These are phyloP conservation scores for Theileria orientalis DNA, from an alignment of 169 alveolate genomes.

Conservation along the genomic window DNA sequence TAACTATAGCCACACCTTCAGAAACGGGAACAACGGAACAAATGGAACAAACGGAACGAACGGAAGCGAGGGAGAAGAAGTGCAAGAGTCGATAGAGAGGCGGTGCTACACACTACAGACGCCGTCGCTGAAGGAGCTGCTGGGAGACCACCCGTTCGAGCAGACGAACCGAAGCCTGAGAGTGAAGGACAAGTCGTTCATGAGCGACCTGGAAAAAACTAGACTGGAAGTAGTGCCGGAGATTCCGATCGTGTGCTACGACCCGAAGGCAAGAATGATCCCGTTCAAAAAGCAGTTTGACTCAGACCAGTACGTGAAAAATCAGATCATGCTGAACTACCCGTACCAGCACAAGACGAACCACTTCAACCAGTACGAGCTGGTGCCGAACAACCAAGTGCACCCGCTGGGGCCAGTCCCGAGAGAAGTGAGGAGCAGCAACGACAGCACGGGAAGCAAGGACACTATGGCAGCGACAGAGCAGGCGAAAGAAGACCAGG, in stretches of 20 bases:
- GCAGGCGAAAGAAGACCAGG: not conserved
- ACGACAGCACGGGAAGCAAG: not conserved
- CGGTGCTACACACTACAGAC: not conserved
- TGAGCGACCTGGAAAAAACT: conserved; percentile 58
- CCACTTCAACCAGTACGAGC: conserved; percentile 70
- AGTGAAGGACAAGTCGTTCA: conserved; percentile 10
- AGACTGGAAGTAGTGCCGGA: conserved; percentile 60
- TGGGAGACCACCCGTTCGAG: conserved; percentile 19
- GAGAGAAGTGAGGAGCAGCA: not conserved
- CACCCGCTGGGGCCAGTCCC: conserved; percentile 33
- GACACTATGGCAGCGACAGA: not conserved
- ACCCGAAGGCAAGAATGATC: conserved; percentile 44
- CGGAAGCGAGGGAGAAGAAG: not conserved
- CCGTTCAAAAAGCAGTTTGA: conserved; percentile 45
- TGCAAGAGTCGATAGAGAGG: not conserved
- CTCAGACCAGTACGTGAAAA: conserved; percentile 82
- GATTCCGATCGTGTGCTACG: conserved; percentile 69
- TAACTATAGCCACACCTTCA: not conserved
- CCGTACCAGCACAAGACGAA: conserved; percentile 76
- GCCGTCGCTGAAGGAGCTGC: conserved; percentile 49
- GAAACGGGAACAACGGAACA: not conserved
- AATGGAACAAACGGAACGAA: not conserved
- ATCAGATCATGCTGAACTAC: conserved; percentile 83
- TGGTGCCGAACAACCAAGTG: conserved; percentile 61
- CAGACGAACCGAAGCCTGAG: not conserved